Evolutionary conservation across 164 flowering plant species (phyloP).

Genomic region (Vitis labrusca): DNA sequence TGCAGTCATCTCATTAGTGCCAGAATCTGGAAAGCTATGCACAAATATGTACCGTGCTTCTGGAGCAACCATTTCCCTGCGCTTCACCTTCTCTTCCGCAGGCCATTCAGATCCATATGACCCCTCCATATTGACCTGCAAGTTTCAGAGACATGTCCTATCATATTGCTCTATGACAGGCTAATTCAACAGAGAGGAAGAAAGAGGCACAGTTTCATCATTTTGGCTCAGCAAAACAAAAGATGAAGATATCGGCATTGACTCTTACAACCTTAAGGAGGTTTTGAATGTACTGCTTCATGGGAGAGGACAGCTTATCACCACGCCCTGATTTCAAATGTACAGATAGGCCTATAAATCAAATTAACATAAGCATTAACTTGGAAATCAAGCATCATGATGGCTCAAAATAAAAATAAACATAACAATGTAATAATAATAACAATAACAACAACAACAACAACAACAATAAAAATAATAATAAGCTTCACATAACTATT

Average conservation of each 20-base stretch:
- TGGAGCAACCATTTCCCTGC: constrained; percentile 78
- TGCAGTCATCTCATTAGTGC: constrained; percentile 15
- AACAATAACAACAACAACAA: not conserved
- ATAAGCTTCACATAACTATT: too few relatives aligned
- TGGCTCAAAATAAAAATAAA: not conserved
- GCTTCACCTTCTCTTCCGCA: constrained; percentile 77
- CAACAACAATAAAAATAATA: too few relatives aligned
- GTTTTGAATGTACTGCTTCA: constrained; percentile 64
- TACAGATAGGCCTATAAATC: constrained; percentile 50
- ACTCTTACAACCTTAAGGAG: constrained; percentile 63
- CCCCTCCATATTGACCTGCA: constrained; percentile 79
- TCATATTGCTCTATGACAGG: not conserved
- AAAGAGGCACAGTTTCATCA: not conserved
- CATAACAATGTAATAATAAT: not conserved
- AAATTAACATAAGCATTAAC: not conserved
- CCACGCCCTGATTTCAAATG: constrained; percentile 75
- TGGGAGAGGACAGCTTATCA: constrained; percentile 48
- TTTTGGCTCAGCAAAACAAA: not conserved
- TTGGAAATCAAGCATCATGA: not conserved
- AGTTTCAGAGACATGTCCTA: not conserved
- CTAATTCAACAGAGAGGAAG: not conserved
- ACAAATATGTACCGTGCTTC: constrained; percentile 89
- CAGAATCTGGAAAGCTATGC: constrained; percentile 31
- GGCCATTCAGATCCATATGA: constrained; percentile 81
- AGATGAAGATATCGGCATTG: not conserved